A percentile compares a stretch with the other conserved stretches of the same genome.
phyloP scores from a whole-genome alignment of 2,329 filamentous ascomycete genomes.

The Hypocrella siamensis region DNA sequence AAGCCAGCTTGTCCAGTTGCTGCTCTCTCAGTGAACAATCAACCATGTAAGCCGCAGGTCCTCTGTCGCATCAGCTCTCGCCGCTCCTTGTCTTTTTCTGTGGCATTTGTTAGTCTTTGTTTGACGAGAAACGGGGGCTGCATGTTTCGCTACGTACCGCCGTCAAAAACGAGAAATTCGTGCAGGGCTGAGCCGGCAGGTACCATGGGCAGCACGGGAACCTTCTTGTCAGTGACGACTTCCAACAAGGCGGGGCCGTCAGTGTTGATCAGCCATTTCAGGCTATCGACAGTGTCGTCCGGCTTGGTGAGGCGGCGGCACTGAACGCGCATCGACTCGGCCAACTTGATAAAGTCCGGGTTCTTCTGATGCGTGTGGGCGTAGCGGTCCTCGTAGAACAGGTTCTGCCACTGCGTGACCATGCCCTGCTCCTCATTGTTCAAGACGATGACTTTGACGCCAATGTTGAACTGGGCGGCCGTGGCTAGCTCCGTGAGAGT shows the following conservation, averaged over 20 bases:
- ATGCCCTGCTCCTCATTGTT: constrained; percentile 98
- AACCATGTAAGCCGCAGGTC: constrained; percentile 33
- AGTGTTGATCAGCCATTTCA: constrained; percentile 78
- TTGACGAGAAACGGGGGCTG: background rate
- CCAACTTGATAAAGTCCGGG: constrained; percentile 87
- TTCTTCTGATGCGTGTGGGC: constrained; percentile 89
- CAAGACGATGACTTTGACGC: constrained; percentile 82
- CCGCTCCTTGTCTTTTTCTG: constrained; percentile 53
- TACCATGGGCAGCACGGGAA: constrained; percentile 96
- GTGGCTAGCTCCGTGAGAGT: constrained; percentile 90
- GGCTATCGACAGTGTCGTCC: constrained; percentile 57
- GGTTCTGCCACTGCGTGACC: constrained; percentile 96
- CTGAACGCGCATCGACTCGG: constrained; percentile 81
- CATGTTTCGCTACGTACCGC: constrained; percentile 12
- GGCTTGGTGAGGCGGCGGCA: constrained; percentile 56
- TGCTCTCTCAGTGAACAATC: background rate
- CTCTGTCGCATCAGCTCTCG: constrained; percentile 51
- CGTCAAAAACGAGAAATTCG: constrained; percentile 53
- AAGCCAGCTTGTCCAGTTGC: too few species aligned
- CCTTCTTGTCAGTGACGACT: constrained; percentile 80
- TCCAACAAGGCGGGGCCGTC: constrained; percentile 90
- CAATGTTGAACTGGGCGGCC: constrained; percentile 89
- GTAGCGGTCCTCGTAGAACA: constrained; percentile 92
- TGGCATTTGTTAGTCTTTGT: constrained; percentile 17
- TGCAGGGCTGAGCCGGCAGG: constrained; percentile 75